phyloP scores from a whole-genome alignment of 2,329 filamentous ascomycete genomes.

The Fusarium sp. region DNA sequence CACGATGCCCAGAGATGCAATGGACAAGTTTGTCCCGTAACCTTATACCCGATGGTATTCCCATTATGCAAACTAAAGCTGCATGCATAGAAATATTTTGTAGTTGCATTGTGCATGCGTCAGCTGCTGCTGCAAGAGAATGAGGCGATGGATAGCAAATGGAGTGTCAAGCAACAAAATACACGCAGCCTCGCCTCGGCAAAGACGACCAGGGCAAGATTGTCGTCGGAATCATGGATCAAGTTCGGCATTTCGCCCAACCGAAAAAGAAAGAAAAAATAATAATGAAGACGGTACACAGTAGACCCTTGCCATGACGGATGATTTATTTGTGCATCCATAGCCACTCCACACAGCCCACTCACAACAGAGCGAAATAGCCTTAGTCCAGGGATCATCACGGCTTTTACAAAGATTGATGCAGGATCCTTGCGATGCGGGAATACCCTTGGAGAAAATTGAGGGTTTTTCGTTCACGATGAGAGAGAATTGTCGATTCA shows the following conservation, averaged over 20 bases:
- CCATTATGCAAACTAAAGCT: background rate
- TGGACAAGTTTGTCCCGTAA: background rate
- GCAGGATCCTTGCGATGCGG: conserved; percentile 20
- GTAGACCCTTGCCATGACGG: conserved; percentile 14
- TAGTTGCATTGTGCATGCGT: conserved; percentile 1
- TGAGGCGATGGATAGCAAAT: conserved; percentile 6
- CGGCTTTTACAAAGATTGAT: conserved; percentile 4
- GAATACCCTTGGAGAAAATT: conserved; percentile 14
- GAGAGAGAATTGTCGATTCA: conserved; percentile 4
- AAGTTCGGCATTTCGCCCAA: conserved; percentile 22
- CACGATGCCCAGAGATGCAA: conserved; percentile 10
- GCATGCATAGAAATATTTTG: background rate
- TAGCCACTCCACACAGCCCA: conserved; percentile 21
- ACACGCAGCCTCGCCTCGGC: background rate
- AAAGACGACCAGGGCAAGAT: conserved; percentile 4
- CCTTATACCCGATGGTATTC: background rate
- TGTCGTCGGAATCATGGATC: conserved; percentile 9
- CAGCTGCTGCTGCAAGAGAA: background rate
- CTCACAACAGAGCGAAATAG: background rate
- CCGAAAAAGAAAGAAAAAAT: conserved; percentile 10
- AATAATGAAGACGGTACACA: background rate
- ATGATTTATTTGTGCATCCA: conserved; percentile 13
- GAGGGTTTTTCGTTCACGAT: conserved; percentile 1
- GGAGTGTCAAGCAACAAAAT: background rate
- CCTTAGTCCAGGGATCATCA: conserved; percentile 33